Base-by-base conservation (phyloP, 768 basidiomycete genomes). In the Chiua virens region DNA sequence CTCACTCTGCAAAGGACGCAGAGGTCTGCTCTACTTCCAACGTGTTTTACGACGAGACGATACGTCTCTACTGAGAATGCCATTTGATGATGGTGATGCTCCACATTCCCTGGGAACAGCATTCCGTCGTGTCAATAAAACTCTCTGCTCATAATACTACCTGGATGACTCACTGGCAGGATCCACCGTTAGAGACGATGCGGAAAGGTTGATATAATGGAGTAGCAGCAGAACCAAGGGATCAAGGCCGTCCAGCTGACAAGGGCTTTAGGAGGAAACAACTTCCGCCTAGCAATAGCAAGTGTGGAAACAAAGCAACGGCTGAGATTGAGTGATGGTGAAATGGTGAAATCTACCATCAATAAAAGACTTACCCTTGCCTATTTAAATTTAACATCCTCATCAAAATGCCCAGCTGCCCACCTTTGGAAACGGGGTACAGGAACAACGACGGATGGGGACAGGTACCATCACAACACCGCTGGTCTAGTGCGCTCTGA, bases 51-150 rank as follows among this genome's bases (percentile, higher is more conserved):
- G 61, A 87, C 79, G 60, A 75, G 75, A 68, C 74, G 77, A 71
- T 79, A 82, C 45, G 73, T 75, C 73, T 85, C 83, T 66, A 75
- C 69, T 53, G 83, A 79, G 54, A 83, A 63, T 61, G 79, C 79
- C 85, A 85, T 85, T 59, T 68, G 74, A 56, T 47, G 53, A 51
- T 54, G 5, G 35, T 58, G 58, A 56, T 56, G 54, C 54, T 39
- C 42, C 35, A 71, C 77, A 80, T 80, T 69, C 52, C 64, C 55
- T 66, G 15, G 18, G 34, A 41, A 28, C 21, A 8, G 15, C 2
- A 20, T 28, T 20, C 22, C 5, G 35, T 59, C 15, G 36, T 5
- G 34, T 34, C 6, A 30, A 37, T 44, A 9, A 49, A 50, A 1
- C 3, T 30, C 28, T 39, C 1, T 14, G 18, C 14, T 0, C 17